Percentiles rank a stretch among this genome's conserved stretches.
phyloP scores from a whole-genome alignment of 768 basidiomycete genomes.

The Mycena sanguinolenta region DNA sequence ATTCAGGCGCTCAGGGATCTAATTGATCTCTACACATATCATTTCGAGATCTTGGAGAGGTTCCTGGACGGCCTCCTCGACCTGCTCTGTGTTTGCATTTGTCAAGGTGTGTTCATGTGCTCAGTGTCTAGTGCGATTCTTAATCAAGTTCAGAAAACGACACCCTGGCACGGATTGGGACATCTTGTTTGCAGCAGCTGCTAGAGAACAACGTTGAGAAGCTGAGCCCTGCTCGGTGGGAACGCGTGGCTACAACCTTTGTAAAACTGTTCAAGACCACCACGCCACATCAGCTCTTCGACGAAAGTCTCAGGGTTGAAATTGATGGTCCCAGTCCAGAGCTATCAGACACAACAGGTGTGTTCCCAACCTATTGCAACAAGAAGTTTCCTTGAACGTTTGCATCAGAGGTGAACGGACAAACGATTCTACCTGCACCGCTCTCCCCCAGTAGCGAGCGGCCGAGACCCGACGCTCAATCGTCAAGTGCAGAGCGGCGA shows the following conservation, averaged over 20 bases:
- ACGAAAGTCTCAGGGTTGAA: conserved; percentile 90
- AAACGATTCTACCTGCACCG: conserved; percentile 87
- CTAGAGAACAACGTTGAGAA: conserved; percentile 93
- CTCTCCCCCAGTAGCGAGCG: conserved; percentile 81
- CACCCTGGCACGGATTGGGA: conserved; percentile 96
- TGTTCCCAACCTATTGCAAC: background rate
- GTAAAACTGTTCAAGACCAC: conserved; percentile 98
- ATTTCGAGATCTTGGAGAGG: conserved; percentile 91
- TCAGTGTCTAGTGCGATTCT: background rate
- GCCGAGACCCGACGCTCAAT: conserved; percentile 59
- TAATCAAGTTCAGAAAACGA: conserved; percentile 83
- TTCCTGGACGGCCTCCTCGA: conserved; percentile 95
- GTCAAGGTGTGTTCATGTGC: conserved; percentile 80
- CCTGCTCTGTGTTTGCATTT: conserved; percentile 95
- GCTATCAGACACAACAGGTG: conserved; percentile 62
- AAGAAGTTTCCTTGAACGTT: conserved; percentile 1
- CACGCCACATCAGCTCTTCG: conserved; percentile 96
- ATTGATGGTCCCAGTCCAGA: conserved; percentile 74
- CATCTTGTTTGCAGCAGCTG: conserved; percentile 96
- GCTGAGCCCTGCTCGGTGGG: conserved; percentile 89
- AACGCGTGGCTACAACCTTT: conserved; percentile 91
- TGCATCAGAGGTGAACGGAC: conserved; percentile 69
- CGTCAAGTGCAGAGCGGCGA: conserved; percentile 79
- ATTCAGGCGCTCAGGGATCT: conserved; percentile 96
- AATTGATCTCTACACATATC: conserved; percentile 95